These are phyloP conservation scores for Barnettozyma vustinii DNA, from an alignment of 805 yeast species.

Conservation along the genomic window DNA sequence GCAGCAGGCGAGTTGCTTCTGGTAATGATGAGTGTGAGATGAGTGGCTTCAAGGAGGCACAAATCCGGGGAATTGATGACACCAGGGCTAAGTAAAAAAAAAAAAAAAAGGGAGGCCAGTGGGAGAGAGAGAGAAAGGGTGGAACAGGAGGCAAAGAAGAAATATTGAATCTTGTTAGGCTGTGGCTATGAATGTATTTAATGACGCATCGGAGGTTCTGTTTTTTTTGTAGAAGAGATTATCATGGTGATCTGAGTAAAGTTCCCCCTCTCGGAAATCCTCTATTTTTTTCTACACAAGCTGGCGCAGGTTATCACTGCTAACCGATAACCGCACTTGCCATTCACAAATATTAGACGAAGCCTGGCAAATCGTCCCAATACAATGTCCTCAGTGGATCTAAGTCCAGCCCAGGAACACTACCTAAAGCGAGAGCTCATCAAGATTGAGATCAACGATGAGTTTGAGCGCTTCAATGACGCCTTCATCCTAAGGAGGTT, in stretches of 20 bases:
- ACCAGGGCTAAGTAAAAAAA: not conserved
- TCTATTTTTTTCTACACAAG: not conserved
- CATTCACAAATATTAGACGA: not conserved
- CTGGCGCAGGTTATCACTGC: too few species aligned
- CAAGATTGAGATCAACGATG: slow-evolving; percentile 53
- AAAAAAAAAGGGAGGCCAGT: not conserved
- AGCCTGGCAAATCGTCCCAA: not conserved
- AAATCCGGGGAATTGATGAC: not conserved
- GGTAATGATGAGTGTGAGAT: slow-evolving; percentile 20
- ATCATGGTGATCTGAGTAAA: not conserved
- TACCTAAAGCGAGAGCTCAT: slow-evolving; percentile 80
- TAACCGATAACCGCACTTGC: not conserved
- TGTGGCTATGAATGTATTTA: not conserved
- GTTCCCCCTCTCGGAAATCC: not conserved
- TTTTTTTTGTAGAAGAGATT: not conserved
- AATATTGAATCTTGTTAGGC: not conserved
- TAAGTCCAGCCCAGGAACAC: slow-evolving; percentile 73
- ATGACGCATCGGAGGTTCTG: not conserved
- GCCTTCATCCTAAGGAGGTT: slow-evolving; percentile 59
- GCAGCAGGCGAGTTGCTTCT: not conserved
- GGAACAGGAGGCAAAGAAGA: not conserved
- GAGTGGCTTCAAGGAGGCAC: slow-evolving; percentile 3
- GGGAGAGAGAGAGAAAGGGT: not conserved
- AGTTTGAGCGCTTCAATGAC: slow-evolving; percentile 53
- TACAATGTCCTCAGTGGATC: not conserved